Conservation (phyloP, 192 early-diverging fungal genomes). For the Hyaloraphidium curvatum region DNA sequence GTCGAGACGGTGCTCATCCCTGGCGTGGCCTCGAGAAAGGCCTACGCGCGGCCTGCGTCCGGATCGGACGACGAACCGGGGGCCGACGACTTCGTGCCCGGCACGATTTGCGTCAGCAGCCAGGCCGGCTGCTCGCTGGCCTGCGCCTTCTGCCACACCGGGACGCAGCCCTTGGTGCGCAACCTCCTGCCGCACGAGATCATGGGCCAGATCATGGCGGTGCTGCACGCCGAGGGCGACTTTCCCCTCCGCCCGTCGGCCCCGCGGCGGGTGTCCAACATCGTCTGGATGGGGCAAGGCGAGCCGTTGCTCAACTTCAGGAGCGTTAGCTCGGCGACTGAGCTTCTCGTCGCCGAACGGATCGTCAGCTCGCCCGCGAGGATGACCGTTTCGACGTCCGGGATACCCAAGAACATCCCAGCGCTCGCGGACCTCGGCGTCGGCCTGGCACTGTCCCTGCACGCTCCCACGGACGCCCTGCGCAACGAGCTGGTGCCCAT, state of each 20-base stretch:
- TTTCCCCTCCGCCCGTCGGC: conserved; percentile 27
- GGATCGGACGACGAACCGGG: conserved; percentile 1
- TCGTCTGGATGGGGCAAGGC: conserved; percentile 87
- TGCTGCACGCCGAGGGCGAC: conserved; percentile 31
- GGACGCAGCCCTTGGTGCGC: conserved; percentile 61
- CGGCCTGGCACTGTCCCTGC: conserved; percentile 30
- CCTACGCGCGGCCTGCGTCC: not conserved
- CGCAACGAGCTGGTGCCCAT: conserved; percentile 29
- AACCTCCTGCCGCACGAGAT: conserved; percentile 55
- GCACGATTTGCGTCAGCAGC: conserved; percentile 60
- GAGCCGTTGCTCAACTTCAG: conserved; percentile 75
- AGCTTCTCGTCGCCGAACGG: conserved; percentile 36
- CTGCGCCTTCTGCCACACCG: conserved; percentile 80
- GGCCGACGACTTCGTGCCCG: too few species aligned
- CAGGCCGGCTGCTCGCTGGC: conserved; percentile 74
- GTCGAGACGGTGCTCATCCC: conserved; percentile 69
- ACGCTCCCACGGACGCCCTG: conserved; percentile 30
- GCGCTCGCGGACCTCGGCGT: too few species aligned
- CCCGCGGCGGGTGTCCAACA: conserved; percentile 40
- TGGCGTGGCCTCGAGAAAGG: conserved; percentile 14
- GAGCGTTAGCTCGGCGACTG: conserved; percentile 32
- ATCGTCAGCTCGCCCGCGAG: conserved; percentile 41
- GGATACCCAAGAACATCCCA: too few species aligned
- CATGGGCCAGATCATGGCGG: conserved; percentile 45
- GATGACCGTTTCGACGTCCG: conserved; percentile 67